Percentiles rank a stretch among this genome's conserved stretches.
phyloP scores from a whole-genome alignment of 192 early-diverging fungal species.

The Funneliformis geosporum region DNA sequence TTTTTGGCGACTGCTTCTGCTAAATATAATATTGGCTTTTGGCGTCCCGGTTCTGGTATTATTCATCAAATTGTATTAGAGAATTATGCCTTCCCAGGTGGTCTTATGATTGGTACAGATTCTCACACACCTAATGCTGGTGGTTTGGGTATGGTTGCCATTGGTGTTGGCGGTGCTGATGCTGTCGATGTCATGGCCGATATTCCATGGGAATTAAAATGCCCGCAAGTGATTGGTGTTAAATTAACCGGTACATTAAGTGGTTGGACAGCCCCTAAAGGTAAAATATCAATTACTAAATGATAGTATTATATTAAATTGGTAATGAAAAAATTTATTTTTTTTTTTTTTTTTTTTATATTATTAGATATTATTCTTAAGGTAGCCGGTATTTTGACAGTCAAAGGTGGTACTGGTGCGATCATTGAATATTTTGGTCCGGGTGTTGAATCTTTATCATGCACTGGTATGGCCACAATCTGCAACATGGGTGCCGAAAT shows the following conservation, averaged over 20 bases:
- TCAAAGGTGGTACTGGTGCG: constrained; percentile 95
- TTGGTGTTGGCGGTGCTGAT: constrained; percentile 98
- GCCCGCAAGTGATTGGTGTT: constrained; percentile 93
- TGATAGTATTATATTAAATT: background rate
- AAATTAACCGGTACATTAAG: constrained; percentile 82
- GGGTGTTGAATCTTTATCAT: constrained; percentile 91
- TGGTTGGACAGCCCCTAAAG: constrained; percentile 95
- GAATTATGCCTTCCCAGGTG: constrained; percentile 97
- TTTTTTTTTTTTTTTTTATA: background rate
- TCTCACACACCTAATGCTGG: constrained; percentile 98
- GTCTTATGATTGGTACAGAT: constrained; percentile 96
- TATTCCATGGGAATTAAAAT: constrained; percentile 99
- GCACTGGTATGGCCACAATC: constrained; percentile 98
- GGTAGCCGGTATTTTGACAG: constrained; percentile 92
- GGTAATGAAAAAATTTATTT: background rate
- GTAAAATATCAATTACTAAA: constrained; percentile 18
- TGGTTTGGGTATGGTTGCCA: constrained; percentile 93
- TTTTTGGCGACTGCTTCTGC: constrained; percentile 81
- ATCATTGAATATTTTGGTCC: constrained; percentile 98
- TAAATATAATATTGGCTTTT: constrained; percentile 96
- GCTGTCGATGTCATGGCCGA: constrained; percentile 99
- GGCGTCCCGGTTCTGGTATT: constrained; percentile 91
- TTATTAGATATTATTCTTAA: constrained; percentile 84
- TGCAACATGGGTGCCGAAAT: constrained; percentile 99
- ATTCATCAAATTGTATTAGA: constrained; percentile 98